These are phyloP conservation scores for Aspergillus terreus DNA, from an alignment of 2,329 filamentous ascomycete genomes.

Conservation along the genomic window DNA sequence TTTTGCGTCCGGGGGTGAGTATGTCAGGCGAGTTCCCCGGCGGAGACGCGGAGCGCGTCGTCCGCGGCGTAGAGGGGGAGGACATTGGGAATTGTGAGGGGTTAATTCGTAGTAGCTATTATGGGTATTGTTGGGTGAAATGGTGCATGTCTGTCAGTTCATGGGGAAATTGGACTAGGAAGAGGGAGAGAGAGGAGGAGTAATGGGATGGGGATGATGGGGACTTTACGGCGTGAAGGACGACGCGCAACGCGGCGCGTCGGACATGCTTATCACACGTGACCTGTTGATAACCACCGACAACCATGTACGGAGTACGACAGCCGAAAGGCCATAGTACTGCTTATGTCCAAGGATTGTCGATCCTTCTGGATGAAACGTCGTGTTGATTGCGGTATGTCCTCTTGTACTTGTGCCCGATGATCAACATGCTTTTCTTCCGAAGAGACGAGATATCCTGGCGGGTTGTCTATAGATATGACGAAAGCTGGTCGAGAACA, in stretches of 20 bases:
- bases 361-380: no score
- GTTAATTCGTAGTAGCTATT: neutral
- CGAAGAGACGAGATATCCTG: no score
- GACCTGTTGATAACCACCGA: slow-evolving; percentile 4
- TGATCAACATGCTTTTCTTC: no score
- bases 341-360: no score
- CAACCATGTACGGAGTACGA: neutral
- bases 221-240: neutral
- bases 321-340: no score
- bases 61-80: slow-evolving; percentile 29
- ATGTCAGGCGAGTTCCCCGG: slow-evolving; percentile 28
- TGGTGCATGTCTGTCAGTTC: neutral
- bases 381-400: no score
- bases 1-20: slow-evolving; percentile 45
- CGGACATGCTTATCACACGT: slow-evolving; percentile 14
- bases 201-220: neutral
- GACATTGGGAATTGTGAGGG: slow-evolving; percentile 21
- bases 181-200: no score
- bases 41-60: slow-evolving; percentile 30
- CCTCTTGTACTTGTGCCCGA: no score
- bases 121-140: neutral
- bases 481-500: no score
- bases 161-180: no score
- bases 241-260: slow-evolving; percentile 14
- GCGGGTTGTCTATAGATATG: no score